A percentile compares a stretch with the other conserved stretches of the same genome.
phyloP scores from a whole-genome alignment of 148 eudicot genomes.

The Beta vulgaris region DNA sequence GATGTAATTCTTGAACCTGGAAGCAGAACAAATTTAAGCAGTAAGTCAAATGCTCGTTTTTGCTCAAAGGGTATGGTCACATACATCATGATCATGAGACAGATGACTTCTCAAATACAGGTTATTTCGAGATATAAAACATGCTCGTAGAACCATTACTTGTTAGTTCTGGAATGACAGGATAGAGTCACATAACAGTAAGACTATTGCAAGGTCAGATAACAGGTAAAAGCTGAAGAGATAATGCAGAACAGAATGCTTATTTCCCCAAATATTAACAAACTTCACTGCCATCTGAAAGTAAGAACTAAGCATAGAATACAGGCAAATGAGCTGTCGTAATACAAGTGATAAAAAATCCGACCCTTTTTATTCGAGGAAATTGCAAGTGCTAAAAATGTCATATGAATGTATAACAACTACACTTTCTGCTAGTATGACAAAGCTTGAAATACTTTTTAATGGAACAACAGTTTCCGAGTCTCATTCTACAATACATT shows the following conservation, averaged over 20 bases:
- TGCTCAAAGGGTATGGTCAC: background rate
- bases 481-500: background rate
- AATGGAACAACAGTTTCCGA: background rate
- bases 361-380: background rate
- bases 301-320: background rate
- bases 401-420: background rate
- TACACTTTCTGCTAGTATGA: background rate
- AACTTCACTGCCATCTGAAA: background rate
- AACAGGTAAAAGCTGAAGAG: background rate
- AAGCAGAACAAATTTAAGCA: conserved; percentile 1
- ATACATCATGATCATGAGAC: background rate
- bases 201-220: background rate
- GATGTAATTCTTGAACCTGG: conserved; percentile 50
- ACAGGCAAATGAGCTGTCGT: background rate
- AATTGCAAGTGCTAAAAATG: background rate
- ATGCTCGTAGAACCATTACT: background rate
- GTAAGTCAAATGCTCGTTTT: background rate
- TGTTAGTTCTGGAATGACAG: background rate
- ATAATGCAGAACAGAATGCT: background rate
- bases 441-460: background rate
- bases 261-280: background rate
- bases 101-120: background rate
- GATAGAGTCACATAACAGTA: background rate
- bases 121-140: background rate
- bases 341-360: background rate